Percentiles rank a stretch among this genome's conserved stretches.
Evolutionary conservation across 2,329 filamentous ascomycete species (phyloP).

Genomic region (Beauveria scarabaeidicola): DNA sequence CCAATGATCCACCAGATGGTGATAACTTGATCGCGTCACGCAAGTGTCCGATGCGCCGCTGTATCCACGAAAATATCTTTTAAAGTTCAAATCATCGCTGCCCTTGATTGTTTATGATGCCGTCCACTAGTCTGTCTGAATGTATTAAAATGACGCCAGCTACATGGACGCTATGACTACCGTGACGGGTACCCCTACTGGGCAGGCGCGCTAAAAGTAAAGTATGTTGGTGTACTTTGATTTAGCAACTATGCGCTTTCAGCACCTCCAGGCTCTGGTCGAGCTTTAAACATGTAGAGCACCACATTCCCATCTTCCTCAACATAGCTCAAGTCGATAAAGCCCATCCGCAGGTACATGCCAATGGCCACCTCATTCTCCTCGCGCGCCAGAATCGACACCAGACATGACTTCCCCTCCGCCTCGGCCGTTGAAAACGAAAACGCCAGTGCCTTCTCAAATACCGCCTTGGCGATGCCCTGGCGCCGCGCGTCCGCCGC

Average conservation of each 20-base stretch:
- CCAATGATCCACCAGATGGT: background rate
- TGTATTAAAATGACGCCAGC: no score
- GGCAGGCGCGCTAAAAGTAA: background rate
- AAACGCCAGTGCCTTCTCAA: background rate
- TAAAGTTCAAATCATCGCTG: no score
- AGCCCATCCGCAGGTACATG: slow-evolving; percentile 4
- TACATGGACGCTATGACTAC: no score
- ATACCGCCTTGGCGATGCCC: slow-evolving; percentile 1
- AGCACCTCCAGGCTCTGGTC: background rate
- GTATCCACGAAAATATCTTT: no score
- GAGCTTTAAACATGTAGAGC: background rate
- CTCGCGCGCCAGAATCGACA: background rate
- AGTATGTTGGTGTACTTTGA: no score
- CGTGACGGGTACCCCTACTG: background rate
- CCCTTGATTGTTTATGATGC: no score
- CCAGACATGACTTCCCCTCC: slow-evolving; percentile 2
- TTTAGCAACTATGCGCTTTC: background rate
- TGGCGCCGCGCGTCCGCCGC: background rate
- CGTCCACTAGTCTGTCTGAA: no score
- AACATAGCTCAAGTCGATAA: background rate
- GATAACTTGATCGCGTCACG: background rate
- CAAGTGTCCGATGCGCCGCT: no score
- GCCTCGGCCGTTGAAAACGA: background rate
- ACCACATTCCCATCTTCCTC: slow-evolving; percentile 10
- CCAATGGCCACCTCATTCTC: background rate